Percentiles rank a stretch among this genome's conserved stretches.
Conservation (phyloP, 352 stramenopile genomes). For the Globisporangium paroecandrum region DNA sequence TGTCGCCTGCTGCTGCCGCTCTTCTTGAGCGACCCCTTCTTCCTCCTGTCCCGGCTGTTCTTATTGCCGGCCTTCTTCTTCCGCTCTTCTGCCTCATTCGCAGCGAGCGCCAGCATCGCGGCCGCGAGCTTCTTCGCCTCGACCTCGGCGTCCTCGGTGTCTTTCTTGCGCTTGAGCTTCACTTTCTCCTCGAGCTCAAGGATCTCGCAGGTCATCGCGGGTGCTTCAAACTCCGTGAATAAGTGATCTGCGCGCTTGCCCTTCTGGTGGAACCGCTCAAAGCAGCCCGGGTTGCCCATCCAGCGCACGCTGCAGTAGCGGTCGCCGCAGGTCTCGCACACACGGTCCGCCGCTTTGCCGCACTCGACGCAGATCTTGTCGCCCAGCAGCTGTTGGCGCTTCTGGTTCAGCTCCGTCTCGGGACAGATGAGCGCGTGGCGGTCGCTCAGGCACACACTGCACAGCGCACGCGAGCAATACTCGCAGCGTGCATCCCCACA, state of each 20-base stretch:
- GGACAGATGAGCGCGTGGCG: conserved; percentile 49
- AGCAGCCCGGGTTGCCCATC: conserved; percentile 83
- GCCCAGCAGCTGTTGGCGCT: conserved; percentile 46
- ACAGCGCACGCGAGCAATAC: conserved; percentile 55
- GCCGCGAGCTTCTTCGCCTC: conserved; percentile 50
- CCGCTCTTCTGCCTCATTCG: conserved; percentile 13
- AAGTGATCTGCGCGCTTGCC: conserved; percentile 61
- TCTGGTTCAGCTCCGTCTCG: conserved; percentile 58
- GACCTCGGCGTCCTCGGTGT: conserved; percentile 47
- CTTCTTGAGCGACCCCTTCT: conserved; percentile 18
- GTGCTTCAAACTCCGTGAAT: conserved; percentile 32
- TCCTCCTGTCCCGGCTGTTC: conserved; percentile 25
- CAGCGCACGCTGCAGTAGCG: conserved; percentile 81
- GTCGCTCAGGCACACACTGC: conserved; percentile 49
- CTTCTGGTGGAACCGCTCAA: conserved; percentile 77
- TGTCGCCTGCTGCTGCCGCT: conserved; percentile 10
- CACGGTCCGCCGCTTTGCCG: conserved; percentile 61
- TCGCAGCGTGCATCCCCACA: conserved; percentile 49
- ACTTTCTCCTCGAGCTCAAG: conserved; percentile 54
- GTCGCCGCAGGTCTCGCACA: conserved; percentile 62
- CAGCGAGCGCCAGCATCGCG: conserved; percentile 27
- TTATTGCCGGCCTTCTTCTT: conserved; percentile 16
- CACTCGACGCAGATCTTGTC: conserved; percentile 74
- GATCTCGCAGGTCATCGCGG: conserved; percentile 38
- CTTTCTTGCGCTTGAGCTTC: conserved; percentile 44